Percentiles rank a stretch among this genome's conserved stretches.
Evolutionary conservation across 1,139 yeast species (phyloP).

Genomic region (Nematodospora anomalae): DNA sequence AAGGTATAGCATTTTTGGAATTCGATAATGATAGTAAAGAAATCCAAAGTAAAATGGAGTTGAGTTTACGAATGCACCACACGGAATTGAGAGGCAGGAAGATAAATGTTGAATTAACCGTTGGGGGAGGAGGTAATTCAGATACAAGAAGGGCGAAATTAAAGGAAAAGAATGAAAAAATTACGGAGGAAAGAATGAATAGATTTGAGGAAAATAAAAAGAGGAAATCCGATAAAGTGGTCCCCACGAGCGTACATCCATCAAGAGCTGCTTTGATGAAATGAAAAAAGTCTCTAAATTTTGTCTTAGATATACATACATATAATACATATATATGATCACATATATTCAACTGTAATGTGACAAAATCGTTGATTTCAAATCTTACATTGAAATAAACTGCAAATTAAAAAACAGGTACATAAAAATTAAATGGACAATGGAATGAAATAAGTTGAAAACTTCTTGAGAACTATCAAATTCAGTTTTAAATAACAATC

Average conservation of each 20-base stretch:
- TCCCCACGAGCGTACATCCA: constrained; percentile 52
- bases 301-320: background rate
- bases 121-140: constrained; percentile 97
- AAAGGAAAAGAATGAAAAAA: constrained; percentile 72
- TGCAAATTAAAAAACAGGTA: too few relatives aligned
- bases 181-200: constrained; percentile 61
- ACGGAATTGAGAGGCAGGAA: constrained; percentile 64
- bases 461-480: too few relatives aligned
- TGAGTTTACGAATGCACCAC: constrained; percentile 82
- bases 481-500: too few relatives aligned
- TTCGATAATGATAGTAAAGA: constrained; percentile 63
- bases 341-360: too few relatives aligned
- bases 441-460: too few relatives aligned
- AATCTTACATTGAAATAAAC: too few relatives aligned
- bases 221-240: constrained; percentile 32
- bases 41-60: constrained; percentile 77
- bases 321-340: constrained; percentile 1
- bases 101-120: constrained; percentile 93
- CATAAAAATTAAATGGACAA: background rate
- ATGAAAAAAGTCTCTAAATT: constrained; percentile 6
- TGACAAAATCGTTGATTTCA: too few relatives aligned
- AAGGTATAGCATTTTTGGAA: constrained; percentile 92
- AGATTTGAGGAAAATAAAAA: constrained; percentile 34
- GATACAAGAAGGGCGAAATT: constrained; percentile 67
- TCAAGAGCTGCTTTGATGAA: constrained; percentile 51